Evolutionary conservation across 2,329 filamentous ascomycete genomes (phyloP), one percentile per base, ranked within the genome.

Genomic region (Gaeumannomyces sp.): DNA sequence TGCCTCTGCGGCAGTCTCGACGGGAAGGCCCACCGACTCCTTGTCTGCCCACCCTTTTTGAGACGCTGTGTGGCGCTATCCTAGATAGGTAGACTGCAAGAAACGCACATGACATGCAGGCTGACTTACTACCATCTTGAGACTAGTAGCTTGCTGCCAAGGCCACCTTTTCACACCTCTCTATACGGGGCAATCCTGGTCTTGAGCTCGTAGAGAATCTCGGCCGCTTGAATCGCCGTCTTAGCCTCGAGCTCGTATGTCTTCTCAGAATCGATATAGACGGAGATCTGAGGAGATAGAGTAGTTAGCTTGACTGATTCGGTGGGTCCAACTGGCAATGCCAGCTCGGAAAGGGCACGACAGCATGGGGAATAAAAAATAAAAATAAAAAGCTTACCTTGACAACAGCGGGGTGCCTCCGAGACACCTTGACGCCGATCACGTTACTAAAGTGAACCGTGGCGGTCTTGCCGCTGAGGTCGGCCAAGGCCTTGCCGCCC

Each of bases 241-340:
- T 84, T 85, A n/a, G 90, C 87, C 76, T 94, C 91, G 73, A 95
- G 95, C 69, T 95, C 91, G 75, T 95, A 95, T 66, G 91, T 78
- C 77, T 94, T 94, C 77, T 93, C 91, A 1, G 87, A 85, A 61
- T 88, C 86, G 73, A 88, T 89, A 75, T 89, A 93, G 28, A 94
- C 89, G 64, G 92, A 80, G 29, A 89, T 78, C 85, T 88, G 65
- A 56, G 14, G 59, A n/a, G 19, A 29, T 14, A 60, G n/a, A 45
- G n/a, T 66, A 59, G 66, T 60, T 38, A 66, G 58, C 31, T 64
- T 60, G 29, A 31, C 19, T 14, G 13, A 14, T 5, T 16, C 14
- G 14, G 35, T 38, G 16, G 35, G 6, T 29, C 6, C 6, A 29
- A 29, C 29, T 29, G 29, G 29, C 29, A 29, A 29, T 29, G 29